Evolutionary conservation across 2,329 filamentous ascomycete species (phyloP).

Genomic region (Colletotrichum sansevieriae): DNA sequence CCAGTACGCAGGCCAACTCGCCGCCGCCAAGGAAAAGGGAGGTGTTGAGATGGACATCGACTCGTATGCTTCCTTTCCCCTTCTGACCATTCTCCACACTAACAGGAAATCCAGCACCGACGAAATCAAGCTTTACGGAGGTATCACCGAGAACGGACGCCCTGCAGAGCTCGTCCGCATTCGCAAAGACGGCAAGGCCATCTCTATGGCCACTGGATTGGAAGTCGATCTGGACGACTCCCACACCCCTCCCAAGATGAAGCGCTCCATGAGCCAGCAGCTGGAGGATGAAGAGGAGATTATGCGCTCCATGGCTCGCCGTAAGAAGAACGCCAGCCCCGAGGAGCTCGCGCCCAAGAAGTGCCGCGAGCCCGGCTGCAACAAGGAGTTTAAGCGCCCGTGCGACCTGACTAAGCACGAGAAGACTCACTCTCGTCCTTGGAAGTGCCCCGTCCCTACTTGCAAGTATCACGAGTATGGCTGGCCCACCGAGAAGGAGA

Average conservation of each 20-base stretch:
- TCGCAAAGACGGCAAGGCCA: conserved; percentile 82
- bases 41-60: conserved; percentile 71
- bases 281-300: conserved; percentile 85
- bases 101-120: conserved; percentile 60
- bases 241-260: conserved; percentile 66
- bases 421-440: conserved; percentile 96
- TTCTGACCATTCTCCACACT: conserved; percentile 1
- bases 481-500: conserved; percentile 98
- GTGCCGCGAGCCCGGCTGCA: conserved; percentile 81
- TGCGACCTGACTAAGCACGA: conserved; percentile 98
- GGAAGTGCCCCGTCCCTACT: conserved; percentile 85
- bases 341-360: conserved; percentile 85
- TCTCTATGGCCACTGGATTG: conserved; percentile 81
- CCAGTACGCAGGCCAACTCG: conserved; percentile 88
- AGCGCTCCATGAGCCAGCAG: conserved; percentile 77
- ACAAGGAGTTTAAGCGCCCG: conserved; percentile 95
- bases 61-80: conserved; percentile 59
- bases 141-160: conserved; percentile 83
- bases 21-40: conserved; percentile 77
- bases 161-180: conserved; percentile 87
- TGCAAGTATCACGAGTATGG: conserved; percentile 94
- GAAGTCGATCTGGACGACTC: conserved; percentile 68
- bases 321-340: conserved; percentile 91
- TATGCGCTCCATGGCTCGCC: conserved; percentile 92
- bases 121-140: conserved; percentile 84